A percentile compares a stretch with the other conserved stretches of the same genome.
phyloP scores from a whole-genome alignment of 2,329 filamentous ascomycete genomes.

The Botrytis pseudocinerea region DNA sequence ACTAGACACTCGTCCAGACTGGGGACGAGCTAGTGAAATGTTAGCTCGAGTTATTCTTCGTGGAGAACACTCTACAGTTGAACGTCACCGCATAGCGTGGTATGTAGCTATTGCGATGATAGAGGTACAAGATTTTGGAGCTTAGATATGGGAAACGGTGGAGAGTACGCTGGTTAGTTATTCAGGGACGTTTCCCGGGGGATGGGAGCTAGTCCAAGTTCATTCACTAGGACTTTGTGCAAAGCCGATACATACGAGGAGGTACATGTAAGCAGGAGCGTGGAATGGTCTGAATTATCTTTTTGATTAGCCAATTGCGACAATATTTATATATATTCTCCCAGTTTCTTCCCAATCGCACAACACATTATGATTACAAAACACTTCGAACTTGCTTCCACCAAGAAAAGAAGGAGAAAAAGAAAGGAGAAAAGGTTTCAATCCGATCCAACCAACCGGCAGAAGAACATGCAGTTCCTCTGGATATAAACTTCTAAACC shows the following conservation, averaged over 20 bases:
- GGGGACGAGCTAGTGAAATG: constrained; percentile 10
- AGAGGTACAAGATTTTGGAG: not conserved
- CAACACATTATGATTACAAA: not conserved
- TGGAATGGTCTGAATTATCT: not conserved
- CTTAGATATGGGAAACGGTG: not conserved
- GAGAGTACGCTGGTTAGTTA: not conserved
- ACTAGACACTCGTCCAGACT: not conserved
- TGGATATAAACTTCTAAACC: not conserved
- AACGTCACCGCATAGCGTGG: constrained; percentile 9
- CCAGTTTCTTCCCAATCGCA: not conserved
- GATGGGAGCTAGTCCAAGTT: not conserved
- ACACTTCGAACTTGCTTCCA: not conserved
- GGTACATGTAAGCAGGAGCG: not conserved
- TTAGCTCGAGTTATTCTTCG: not conserved
- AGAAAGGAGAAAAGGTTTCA: not conserved
- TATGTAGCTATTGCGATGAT: constrained; percentile 6
- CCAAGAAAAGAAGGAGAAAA: not conserved
- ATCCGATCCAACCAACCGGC: not conserved
- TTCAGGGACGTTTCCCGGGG: not conserved
- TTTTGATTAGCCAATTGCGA: not conserved
- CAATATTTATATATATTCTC: not conserved
- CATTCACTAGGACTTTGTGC: not conserved
- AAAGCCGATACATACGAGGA: not conserved
- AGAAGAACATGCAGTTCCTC: not conserved
- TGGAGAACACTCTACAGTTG: not conserved